These are phyloP conservation scores for Phialophora verrucosa DNA, from an alignment of 2,329 filamentous ascomycete species.

Conservation along the genomic window DNA sequence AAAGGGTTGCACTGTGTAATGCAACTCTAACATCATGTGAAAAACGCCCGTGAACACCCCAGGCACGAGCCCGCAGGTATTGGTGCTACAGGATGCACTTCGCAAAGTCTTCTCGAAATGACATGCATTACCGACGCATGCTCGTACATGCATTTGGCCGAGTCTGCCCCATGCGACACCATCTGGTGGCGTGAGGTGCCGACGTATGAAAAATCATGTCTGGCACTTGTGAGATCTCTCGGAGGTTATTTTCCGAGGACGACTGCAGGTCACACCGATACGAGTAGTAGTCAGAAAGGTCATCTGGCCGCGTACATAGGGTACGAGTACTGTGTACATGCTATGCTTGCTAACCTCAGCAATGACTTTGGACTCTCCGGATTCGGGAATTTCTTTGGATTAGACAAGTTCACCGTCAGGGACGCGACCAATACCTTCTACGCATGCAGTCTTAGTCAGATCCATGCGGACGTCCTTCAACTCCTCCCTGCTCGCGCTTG, in stretches of 20 bases:
- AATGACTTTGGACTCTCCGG: not conserved
- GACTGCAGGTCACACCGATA: not conserved
- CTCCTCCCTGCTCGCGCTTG: not conserved
- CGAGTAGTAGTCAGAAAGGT: not conserved
- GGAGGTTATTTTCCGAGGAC: not conserved
- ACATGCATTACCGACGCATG: slow-evolving; percentile 17
- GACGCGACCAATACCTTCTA: not conserved
- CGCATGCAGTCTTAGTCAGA: slow-evolving; percentile 14
- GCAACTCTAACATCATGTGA: not conserved
- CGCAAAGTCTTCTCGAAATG: slow-evolving; percentile 16
- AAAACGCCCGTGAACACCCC: not conserved
- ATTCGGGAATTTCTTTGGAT: slow-evolving; percentile 4
- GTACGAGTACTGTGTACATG: not conserved
- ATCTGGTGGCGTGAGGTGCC: slow-evolving; percentile 5
- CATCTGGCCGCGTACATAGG: not conserved
- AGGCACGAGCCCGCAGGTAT: not conserved
- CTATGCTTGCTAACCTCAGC: not conserved
- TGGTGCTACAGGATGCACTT: slow-evolving; percentile 3
- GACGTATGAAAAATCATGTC: not conserved
- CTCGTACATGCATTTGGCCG: slow-evolving; percentile 6
- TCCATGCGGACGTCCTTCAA: not conserved
- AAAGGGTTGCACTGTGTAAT: slow-evolving; percentile 1
- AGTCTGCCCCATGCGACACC: not conserved
- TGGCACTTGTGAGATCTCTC: slow-evolving; percentile 1
- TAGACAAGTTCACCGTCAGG: not conserved